These are phyloP conservation scores for Ceratocystis destructans DNA, from an alignment of 2,329 filamentous ascomycete species.

Conservation along the genomic window DNA sequence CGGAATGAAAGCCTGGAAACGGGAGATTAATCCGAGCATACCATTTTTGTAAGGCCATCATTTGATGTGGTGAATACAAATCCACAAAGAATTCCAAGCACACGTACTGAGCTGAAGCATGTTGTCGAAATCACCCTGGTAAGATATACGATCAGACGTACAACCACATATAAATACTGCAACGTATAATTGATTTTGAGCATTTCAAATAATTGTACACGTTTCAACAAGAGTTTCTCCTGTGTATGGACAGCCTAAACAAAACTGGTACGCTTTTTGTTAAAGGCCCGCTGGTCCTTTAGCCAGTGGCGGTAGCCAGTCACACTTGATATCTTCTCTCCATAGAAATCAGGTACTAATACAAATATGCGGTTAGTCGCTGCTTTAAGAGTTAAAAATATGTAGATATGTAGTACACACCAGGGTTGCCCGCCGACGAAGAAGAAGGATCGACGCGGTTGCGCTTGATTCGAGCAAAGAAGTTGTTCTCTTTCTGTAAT, in stretches of 20 bases:
- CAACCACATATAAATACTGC: no score
- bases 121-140: not conserved
- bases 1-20: conserved; percentile 60
- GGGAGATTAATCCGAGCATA: conserved; percentile 46
- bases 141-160: no score
- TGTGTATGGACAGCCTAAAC: conserved; percentile 28
- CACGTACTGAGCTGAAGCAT: not conserved
- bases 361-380: not conserved
- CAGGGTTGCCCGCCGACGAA: conserved; percentile 78
- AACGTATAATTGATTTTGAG: no score
- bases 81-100: not conserved
- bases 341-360: conserved; percentile 85
- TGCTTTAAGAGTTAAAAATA: not conserved
- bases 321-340: conserved; percentile 93
- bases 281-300: conserved; percentile 94
- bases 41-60: conserved; percentile 34
- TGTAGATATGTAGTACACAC: conserved; percentile 27
- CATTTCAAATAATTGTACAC: not conserved
- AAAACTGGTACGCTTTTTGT: conserved; percentile 67
- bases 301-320: conserved; percentile 86
- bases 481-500: conserved; percentile 73
- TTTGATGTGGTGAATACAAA: not conserved
- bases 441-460: conserved; percentile 82
- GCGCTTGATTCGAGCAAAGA: conserved; percentile 82
- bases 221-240: not conserved